Evolutionary conservation across 257 asterid species (phyloP), one percentile per base, ranked within the genome.

Genomic region (Penstemon newberryi): DNA sequence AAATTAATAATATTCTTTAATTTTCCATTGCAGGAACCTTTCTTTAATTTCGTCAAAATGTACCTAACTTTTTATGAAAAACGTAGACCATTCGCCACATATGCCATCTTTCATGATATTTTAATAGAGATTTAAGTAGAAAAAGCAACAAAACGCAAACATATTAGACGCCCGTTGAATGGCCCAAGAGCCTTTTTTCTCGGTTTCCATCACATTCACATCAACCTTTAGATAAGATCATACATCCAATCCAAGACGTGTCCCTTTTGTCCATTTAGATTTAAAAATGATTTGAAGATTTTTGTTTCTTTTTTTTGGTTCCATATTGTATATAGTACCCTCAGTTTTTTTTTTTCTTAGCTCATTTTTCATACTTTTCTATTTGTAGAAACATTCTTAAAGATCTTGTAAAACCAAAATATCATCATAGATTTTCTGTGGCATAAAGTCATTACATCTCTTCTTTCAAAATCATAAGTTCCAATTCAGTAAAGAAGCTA

Each of bases 31-130:
- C 33, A 2, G 33, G 3, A 25, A 25, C 2, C 2, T 25, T 25
- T 25, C 33, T 25, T 25, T 25, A 25, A 25, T 25, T 25, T 25
- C 33, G 33, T 25, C 2, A 25, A 25, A 25, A 25, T 1, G 33
- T 25, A 25, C 33, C 1, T 15, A 15, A 15, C 18, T 15, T 15
- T 15, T 25, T 8, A 39, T 38, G 45, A 15, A 54, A 15, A 74
- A 70, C 83, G 77, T 4, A 33, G 1, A 8, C 83, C 52, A 61
- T 66, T 70, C 75, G 75, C 83, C 83, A 66, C 82, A 65, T 65
- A 72, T 19, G 65, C 75, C 65, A 70, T 37, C 50, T 51, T 1
- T 39, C 39, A 56, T n/a, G 4, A 67, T 72, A 56, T 8, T 66
- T 60, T 45, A 37, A 72, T 40, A 11, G 58, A 4, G 2, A n/a